Percentiles rank a stretch among this genome's conserved stretches.
phyloP scores from a whole-genome alignment of 495 filamentous ascomycete genomes.

The Penicillium coffeae region DNA sequence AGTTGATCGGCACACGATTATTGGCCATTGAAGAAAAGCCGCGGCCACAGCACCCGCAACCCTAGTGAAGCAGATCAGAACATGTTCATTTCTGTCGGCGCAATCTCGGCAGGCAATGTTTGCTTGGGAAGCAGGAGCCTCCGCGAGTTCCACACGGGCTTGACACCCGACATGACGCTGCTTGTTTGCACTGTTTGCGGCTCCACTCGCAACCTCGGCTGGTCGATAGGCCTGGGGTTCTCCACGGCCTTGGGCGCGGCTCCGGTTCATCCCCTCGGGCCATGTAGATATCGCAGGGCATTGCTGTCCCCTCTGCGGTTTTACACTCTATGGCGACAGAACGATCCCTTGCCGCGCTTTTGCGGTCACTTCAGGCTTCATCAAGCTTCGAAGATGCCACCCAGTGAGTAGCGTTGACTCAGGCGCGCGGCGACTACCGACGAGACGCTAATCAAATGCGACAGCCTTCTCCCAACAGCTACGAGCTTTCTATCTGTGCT shows the following conservation, averaged over 20 bases:
- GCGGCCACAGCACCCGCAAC: constrained; percentile 1
- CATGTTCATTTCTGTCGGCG: neutral
- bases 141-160: neutral
- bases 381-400: constrained; percentile 50
- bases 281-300: constrained; percentile 18
- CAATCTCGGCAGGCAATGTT: too few relatives aligned
- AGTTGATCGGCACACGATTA: constrained; percentile 59
- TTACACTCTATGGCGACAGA: constrained; percentile 41
- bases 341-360: constrained; percentile 46
- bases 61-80: neutral
- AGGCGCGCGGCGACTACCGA: constrained; percentile 1
- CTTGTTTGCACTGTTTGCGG: constrained; percentile 42
- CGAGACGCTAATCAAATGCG: constrained; percentile 9
- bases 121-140: neutral
- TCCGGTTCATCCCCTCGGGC: constrained; percentile 11
- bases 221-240: constrained; percentile 28
- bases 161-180: constrained; percentile 9
- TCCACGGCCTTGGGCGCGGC: constrained; percentile 23
- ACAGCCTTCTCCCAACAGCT: constrained; percentile 73
- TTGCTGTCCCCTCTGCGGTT: constrained; percentile 3
- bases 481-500: constrained; percentile 77
- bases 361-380: constrained; percentile 49
- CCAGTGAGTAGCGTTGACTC: constrained; percentile 41
- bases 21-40: constrained; percentile 25
- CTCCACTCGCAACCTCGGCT: constrained; percentile 34